Base-by-base conservation (phyloP, 306 rosid species). In the Cercis canadensis region DNA sequence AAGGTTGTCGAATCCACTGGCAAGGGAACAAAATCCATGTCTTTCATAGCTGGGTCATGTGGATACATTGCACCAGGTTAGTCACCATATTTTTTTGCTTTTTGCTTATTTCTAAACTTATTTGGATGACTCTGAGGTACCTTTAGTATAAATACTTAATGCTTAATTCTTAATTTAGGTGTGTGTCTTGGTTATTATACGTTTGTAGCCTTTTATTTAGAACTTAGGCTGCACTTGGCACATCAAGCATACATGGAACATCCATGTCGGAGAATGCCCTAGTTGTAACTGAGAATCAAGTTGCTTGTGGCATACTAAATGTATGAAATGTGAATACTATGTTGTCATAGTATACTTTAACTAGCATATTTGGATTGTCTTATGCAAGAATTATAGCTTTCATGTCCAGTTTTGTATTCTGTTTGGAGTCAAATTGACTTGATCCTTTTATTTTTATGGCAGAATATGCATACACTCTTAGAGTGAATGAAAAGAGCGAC, bases 41-140 rank as follows among this genome's bases (percentile, higher is more conserved):
- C 98, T 0, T 81, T 84, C 65, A 87, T 93, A 17, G 96, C 97
- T 3, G 98, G 98, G 17, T 93, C 98, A 37, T 90, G 96, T 68
- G 98, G 98, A 14, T 93, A 93, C 81, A 93, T 93, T 51, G 98
- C 98, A 55, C 97, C 98, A 82, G 98, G 98, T 93, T 75, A 57
- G 10, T 37, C 43, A 37, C 10, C 10, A 37, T 2, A 5, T 37
- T 37, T 14, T 16, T 67, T 13, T 15, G 32, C 11, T 53, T 67
- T 65, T 57, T 36, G 17, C 60, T 73, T 29, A 45, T 17, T 62
- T 50, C 56, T 8, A 58, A 41, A 56, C 69, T 33, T 19, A 31
- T 57, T 36, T 62, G 62, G 70, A 72, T 49, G 34, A 57, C 12
- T 64, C 9, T 16, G 41, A 51, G 46, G 50, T 34, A 2, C 47